phyloP scores from a whole-genome alignment of 805 yeast genomes.

The Cyberlindnera sargentensis region DNA sequence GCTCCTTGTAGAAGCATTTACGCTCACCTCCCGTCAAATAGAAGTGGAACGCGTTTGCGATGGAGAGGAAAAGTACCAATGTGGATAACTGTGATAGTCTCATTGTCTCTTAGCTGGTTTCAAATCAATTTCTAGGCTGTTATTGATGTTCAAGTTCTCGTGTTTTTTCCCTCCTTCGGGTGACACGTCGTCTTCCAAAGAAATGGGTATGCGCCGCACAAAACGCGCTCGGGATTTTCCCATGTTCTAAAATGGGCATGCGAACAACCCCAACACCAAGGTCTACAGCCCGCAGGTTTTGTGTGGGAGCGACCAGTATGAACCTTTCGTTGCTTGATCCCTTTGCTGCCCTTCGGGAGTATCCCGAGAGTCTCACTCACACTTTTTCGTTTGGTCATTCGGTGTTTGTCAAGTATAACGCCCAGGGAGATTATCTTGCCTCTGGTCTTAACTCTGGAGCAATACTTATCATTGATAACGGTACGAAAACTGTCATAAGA shows the following conservation, averaged over 20 bases:
- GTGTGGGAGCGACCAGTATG: slow-evolving; percentile 32
- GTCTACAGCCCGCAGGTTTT: no score
- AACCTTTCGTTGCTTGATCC: slow-evolving; percentile 84
- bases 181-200: slow-evolving; percentile 3
- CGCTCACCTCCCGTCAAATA: slow-evolving; percentile 45
- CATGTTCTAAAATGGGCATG: no score
- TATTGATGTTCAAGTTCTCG: neutral
- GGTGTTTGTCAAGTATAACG: slow-evolving; percentile 60
- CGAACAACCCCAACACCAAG: no score
- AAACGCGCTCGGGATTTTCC: no score
- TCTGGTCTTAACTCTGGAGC: slow-evolving; percentile 72
- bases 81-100: slow-evolving; percentile 11
- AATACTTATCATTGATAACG: slow-evolving; percentile 65
- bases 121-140: no score
- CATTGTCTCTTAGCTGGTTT: slow-evolving; percentile 1
- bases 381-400: slow-evolving; percentile 62
- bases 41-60: slow-evolving; percentile 38
- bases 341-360: slow-evolving; percentile 84
- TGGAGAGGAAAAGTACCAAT: slow-evolving; percentile 19
- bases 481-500: slow-evolving; percentile 52
- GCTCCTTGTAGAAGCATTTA: slow-evolving; percentile 51
- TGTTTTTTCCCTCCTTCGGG: neutral
- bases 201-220: neutral
- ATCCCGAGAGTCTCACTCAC: slow-evolving; percentile 75
- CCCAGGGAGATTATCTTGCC: slow-evolving; percentile 80